phyloP scores from a whole-genome alignment of 306 rosid genomes.

The Casuarina glauca region DNA sequence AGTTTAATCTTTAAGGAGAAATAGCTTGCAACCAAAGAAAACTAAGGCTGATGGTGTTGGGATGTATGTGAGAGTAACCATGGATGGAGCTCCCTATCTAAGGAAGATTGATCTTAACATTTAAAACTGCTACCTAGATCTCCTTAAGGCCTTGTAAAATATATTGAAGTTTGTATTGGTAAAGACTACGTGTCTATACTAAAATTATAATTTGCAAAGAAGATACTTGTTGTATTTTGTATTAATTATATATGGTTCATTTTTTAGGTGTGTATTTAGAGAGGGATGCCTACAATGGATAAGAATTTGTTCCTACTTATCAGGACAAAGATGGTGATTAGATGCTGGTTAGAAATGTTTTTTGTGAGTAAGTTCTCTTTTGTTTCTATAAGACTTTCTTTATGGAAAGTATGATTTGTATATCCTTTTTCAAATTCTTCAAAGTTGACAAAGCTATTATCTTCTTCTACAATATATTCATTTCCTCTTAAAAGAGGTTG shows the following conservation, averaged over 20 bases:
- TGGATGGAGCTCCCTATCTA: slow-evolving; percentile 86
- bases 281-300: slow-evolving; percentile 65
- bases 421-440: neutral
- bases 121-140: slow-evolving; percentile 62
- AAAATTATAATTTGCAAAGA: neutral
- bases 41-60: slow-evolving; percentile 46
- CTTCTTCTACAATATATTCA: slow-evolving; percentile 59
- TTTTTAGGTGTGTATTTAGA: slow-evolving; percentile 62
- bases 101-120: slow-evolving; percentile 77
- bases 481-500: slow-evolving; percentile 61
- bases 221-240: neutral
- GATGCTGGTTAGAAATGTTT: slow-evolving; percentile 96
- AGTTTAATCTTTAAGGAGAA: slow-evolving; percentile 63
- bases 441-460: slow-evolving; percentile 2
- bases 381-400: neutral
- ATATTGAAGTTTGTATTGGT: slow-evolving; percentile 77
- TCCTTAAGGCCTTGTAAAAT: slow-evolving; percentile 65
- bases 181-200: slow-evolving; percentile 12
- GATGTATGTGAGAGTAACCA: slow-evolving; percentile 73
- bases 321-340: slow-evolving; percentile 93
- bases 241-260: too few species aligned
- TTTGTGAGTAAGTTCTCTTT: slow-evolving; percentile 66
- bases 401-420: too few species aligned
- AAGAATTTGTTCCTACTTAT: slow-evolving; percentile 72
- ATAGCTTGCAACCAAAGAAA: slow-evolving; percentile 48